A percentile compares a stretch with the other conserved stretches of the same genome.
These are phyloP conservation scores for Nissolia schottii DNA, from an alignment of 306 rosid species.

Conservation along the genomic window DNA sequence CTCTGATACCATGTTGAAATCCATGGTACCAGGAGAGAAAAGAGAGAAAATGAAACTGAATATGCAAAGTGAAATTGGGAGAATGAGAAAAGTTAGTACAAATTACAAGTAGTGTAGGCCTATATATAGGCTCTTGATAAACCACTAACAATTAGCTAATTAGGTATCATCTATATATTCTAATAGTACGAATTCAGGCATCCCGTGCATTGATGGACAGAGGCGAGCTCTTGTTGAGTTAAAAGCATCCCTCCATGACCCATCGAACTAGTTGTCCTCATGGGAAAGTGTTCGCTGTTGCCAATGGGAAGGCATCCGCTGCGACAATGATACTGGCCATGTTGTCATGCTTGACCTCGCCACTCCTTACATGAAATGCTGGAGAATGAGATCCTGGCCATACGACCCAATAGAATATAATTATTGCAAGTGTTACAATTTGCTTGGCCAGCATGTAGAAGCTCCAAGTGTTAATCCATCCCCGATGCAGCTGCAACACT, in stretches of 20 bases:
- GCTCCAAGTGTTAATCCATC: not conserved
- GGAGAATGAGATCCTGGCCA: not conserved
- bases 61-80: no score
- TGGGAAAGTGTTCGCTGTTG: slow-evolving; percentile 19
- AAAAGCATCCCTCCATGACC: not conserved
- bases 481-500: not conserved
- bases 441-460: not conserved
- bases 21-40: no score
- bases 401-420: no score
- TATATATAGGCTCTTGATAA: no score
- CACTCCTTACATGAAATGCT: not conserved
- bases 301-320: slow-evolving; percentile 22
- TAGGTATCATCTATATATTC: no score
- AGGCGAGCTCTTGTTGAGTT: slow-evolving; percentile 16
- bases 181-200: not conserved
- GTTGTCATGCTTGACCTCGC: slow-evolving; percentile 13
- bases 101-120: no score
- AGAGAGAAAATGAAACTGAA: no score
- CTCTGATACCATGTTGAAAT: no score
- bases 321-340: slow-evolving; percentile 8
- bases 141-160: no score
- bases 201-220: not conserved
- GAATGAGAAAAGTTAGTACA: no score
- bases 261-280: slow-evolving; percentile 9
- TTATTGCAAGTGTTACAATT: no score